Conservation (phyloP, 352 stramenopile genomes). For the Phytophthora cryptogea region DNA sequence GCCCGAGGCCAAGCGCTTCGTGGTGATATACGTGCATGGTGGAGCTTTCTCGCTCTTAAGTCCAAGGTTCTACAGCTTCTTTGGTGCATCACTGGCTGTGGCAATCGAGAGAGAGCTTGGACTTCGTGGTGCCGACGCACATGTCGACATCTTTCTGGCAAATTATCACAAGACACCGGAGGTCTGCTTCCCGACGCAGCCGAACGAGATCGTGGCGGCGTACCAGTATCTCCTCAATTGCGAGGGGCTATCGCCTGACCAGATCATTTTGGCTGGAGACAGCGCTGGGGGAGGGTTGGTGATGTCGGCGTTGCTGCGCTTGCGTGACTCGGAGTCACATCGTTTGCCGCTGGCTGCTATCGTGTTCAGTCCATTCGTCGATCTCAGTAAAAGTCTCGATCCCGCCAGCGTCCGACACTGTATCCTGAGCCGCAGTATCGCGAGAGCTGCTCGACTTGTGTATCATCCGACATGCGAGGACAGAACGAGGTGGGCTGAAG, state of each 20-base stretch:
- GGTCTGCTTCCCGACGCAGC: slow-evolving; percentile 35
- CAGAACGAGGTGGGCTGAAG: slow-evolving; percentile 25
- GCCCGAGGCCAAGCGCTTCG: slow-evolving; percentile 6
- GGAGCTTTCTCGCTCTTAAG: slow-evolving; percentile 45
- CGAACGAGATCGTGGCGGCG: slow-evolving; percentile 33
- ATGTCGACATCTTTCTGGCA: slow-evolving; percentile 46
- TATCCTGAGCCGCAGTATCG: slow-evolving; percentile 30
- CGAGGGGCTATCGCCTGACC: slow-evolving; percentile 23
- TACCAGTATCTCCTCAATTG: slow-evolving; percentile 43
- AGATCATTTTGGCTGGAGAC: slow-evolving; percentile 48
- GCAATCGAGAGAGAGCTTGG: slow-evolving; percentile 28
- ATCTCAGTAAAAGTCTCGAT: slow-evolving; percentile 21
- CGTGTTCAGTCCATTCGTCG: slow-evolving; percentile 27
- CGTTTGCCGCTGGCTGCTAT: slow-evolving; percentile 35
- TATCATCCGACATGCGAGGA: slow-evolving; percentile 29
- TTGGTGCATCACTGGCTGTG: slow-evolving; percentile 26
- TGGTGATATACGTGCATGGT: slow-evolving; percentile 48
- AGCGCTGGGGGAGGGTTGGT: slow-evolving; percentile 44
- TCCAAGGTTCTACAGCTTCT: slow-evolving; percentile 44
- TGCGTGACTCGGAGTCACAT: slow-evolving; percentile 26
- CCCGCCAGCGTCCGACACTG: slow-evolving; percentile 25
- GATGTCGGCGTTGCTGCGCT: slow-evolving; percentile 42
- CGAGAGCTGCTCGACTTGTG: slow-evolving; percentile 21
- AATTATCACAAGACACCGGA: slow-evolving; percentile 59
- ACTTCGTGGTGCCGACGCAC: not conserved